Evolutionary conservation across 1,284 basidiomycete genomes (phyloP).

Genomic region (Flammula alnicola): DNA sequence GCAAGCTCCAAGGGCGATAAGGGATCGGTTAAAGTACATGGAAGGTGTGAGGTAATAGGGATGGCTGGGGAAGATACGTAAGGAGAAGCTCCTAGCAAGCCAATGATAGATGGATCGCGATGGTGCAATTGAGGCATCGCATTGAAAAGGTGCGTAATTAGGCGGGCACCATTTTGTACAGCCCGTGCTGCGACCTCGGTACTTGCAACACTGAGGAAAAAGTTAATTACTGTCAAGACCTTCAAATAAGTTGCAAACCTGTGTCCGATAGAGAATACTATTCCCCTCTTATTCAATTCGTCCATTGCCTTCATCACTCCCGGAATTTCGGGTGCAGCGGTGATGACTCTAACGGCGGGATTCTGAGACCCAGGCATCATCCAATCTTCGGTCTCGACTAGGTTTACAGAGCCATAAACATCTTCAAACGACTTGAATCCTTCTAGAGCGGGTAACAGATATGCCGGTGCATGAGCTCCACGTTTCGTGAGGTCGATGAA

Average conservation of each 20-base stretch:
- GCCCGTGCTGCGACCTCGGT: slow-evolving; percentile 68
- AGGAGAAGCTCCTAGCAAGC: slow-evolving; percentile 81
- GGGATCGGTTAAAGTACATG: slow-evolving; percentile 21
- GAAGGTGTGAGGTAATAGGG: slow-evolving; percentile 26
- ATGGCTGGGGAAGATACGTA: slow-evolving; percentile 48
- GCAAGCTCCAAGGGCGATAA: slow-evolving; percentile 18
- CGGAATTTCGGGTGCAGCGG: slow-evolving; percentile 84
- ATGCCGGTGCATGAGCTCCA: slow-evolving; percentile 78
- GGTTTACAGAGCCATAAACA: slow-evolving; percentile 72
- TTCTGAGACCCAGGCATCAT: slow-evolving; percentile 48
- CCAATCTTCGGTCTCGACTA: slow-evolving; percentile 70
- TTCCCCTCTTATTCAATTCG: slow-evolving; percentile 65
- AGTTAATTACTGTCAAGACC: neutral
- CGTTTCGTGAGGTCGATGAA: slow-evolving; percentile 82
- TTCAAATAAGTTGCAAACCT: slow-evolving; percentile 51
- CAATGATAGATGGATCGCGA: slow-evolving; percentile 85
- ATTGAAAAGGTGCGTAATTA: slow-evolving; percentile 93
- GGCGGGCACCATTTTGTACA: slow-evolving; percentile 70
- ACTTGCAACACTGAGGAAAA: slow-evolving; percentile 48
- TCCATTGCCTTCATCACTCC: slow-evolving; percentile 77
- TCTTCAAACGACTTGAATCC: slow-evolving; percentile 71
- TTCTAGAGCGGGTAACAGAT: slow-evolving; percentile 66
- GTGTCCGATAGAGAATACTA: slow-evolving; percentile 87
- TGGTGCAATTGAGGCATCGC: slow-evolving; percentile 90
- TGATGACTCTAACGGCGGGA: slow-evolving; percentile 80